Percentiles rank a stretch among this genome's conserved stretches.
Evolutionary conservation across 805 yeast genomes (phyloP).

Genomic region (Kuraishia ogatae): DNA sequence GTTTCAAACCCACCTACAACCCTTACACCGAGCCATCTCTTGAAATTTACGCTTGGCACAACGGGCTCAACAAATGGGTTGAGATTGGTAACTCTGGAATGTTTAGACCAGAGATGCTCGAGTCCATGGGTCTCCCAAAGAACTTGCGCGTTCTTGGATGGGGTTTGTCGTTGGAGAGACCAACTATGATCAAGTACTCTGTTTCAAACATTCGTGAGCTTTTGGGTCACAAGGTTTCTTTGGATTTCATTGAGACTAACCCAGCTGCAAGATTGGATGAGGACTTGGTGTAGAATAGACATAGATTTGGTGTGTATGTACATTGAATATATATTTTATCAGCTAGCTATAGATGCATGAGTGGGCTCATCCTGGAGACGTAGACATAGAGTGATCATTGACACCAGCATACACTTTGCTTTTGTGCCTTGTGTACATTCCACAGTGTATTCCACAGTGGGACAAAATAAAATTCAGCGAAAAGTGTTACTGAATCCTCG

Average conservation of each 20-base stretch:
- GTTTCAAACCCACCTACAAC: constrained; percentile 98
- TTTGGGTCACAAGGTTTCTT: constrained; percentile 91
- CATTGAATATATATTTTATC: neutral
- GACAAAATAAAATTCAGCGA: no score
- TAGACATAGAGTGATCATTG: no score
- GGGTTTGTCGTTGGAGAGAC: constrained; percentile 96
- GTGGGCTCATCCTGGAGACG: neutral
- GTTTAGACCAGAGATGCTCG: constrained; percentile 99
- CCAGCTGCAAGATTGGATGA: constrained; percentile 97
- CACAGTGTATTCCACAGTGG: no score
- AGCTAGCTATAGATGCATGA: neutral
- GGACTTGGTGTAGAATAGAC: constrained; percentile 20
- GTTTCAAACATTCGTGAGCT: constrained; percentile 94
- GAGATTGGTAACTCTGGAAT: constrained; percentile 99
- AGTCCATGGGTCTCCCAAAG: constrained; percentile 95
- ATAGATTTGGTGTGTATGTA: neutral
- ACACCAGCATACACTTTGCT: no score
- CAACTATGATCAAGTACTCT: constrained; percentile 97
- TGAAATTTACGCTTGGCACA: constrained; percentile 96
- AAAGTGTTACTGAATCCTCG: no score
- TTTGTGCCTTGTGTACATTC: no score
- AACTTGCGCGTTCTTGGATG: constrained; percentile 92
- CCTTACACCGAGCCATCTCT: constrained; percentile 99
- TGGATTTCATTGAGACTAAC: constrained; percentile 89
- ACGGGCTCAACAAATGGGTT: constrained; percentile 93